Percentiles rank a stretch among this genome's conserved stretches.
Evolutionary conservation across 768 basidiomycete genomes (phyloP).

Genomic region (Lactarius pseudohatsudake): DNA sequence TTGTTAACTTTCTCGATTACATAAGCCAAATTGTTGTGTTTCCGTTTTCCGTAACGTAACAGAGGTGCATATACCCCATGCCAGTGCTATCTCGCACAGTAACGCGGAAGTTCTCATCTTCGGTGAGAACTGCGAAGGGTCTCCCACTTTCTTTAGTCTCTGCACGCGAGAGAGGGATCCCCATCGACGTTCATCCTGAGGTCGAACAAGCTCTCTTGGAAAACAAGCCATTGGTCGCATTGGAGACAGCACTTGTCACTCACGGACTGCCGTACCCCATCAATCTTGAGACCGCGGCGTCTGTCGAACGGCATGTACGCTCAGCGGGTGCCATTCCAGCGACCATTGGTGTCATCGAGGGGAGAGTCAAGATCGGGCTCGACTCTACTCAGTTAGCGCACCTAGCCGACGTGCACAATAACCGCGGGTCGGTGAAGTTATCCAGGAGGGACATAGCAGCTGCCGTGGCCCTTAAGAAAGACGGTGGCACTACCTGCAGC

Average conservation of each 20-base stretch:
- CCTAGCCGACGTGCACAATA: constrained; percentile 54
- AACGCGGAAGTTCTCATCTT: constrained; percentile 17
- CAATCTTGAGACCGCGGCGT: constrained; percentile 68
- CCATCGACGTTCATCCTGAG: constrained; percentile 76
- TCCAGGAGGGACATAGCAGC: constrained; percentile 81
- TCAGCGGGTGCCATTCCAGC: constrained; percentile 81
- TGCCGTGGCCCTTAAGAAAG: constrained; percentile 60
- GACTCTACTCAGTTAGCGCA: constrained; percentile 59
- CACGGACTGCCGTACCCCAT: constrained; percentile 87
- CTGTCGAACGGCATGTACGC: constrained; percentile 73
- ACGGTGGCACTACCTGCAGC: constrained; percentile 81
- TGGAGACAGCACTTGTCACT: constrained; percentile 90
- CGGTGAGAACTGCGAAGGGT: background rate
- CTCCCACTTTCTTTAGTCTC: constrained; percentile 30
- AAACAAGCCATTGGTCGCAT: constrained; percentile 74
- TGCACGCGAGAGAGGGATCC: constrained; percentile 31
- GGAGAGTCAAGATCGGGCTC: constrained; percentile 86
- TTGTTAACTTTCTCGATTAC: background rate
- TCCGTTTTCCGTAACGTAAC: background rate
- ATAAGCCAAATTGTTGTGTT: background rate
- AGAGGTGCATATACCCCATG: background rate
- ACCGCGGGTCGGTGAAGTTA: constrained; percentile 54
- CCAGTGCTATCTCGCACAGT: constrained; percentile 17
- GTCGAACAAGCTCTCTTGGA: constrained; percentile 74
- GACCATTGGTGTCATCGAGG: constrained; percentile 82